Base-by-base conservation (phyloP, 768 basidiomycete genomes). In the Mycena floridula region DNA sequence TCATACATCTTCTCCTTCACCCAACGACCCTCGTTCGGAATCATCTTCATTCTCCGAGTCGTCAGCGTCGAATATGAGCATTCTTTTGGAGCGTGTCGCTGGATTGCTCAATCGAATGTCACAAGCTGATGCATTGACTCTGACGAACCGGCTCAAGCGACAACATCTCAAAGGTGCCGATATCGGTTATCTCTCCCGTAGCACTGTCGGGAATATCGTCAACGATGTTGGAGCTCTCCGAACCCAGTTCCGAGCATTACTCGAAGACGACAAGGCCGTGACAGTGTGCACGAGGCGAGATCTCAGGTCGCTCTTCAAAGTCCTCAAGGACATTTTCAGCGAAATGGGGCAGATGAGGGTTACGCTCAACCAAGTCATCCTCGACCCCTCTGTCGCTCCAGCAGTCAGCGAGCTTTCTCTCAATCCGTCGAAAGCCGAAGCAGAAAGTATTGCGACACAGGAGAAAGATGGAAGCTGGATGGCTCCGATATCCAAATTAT, bases 141-240 rank as follows among this genome's bases (percentile, higher is more conserved):
- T 98, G 32, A 90, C 89, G 25, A 88, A 87, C 50, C 82, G 96
- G 22, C 69, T 98, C 22, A 94, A 90, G 63, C 84, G 92, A 45
- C 94, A 97, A 53, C 81, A 93, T 54, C 72, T 98, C 16, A 77
- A 77, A 47, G 85, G 85, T 20, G 86, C 90, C 7, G 92, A 96
- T 52, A 76, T 97, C 24, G 77, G 81, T 24, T 86, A 96, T 59
- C 73, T 98, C 15, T 94, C 92, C 0, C 81, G 85, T 37, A 78
- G 76, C 21, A 96, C 92, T 0, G 73, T 98, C 47, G 75, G 76
- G 46, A 73, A 74, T 41, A 80, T 99, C 40, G 56, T 91, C 12
- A 64, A 72, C 21, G 95, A 99, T 42, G 70, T 81, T 9, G 69
- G 71, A 8, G 71, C 70, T 11, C 67, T 95, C n/a, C 81, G 92